Conservation (phyloP, 2,329 filamentous ascomycete species). For the Aspergillus versicolor region DNA sequence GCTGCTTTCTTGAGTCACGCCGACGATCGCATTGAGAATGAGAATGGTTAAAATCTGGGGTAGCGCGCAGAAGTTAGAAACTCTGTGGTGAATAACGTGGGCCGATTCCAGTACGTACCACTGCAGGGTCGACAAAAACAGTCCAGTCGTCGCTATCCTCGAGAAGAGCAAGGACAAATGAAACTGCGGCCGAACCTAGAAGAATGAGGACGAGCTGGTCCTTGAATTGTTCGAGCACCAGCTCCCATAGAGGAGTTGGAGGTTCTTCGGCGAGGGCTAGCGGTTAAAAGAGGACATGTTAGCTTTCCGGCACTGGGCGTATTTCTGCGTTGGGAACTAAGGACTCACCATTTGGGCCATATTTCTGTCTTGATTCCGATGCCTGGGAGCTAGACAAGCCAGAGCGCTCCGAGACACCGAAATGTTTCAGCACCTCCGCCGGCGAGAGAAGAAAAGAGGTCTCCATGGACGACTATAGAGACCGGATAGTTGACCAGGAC, state of each 20-base stretch:
- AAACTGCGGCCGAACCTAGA: slow-evolving; percentile 86
- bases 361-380: slow-evolving; percentile 43
- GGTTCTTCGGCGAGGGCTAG: slow-evolving; percentile 81
- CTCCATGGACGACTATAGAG: slow-evolving; percentile 14
- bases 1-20: slow-evolving; percentile 97
- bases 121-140: slow-evolving; percentile 92
- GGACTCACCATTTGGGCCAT: slow-evolving; percentile 56
- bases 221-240: slow-evolving; percentile 98
- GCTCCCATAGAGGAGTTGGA: slow-evolving; percentile 91
- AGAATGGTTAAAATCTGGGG: slow-evolving; percentile 89
- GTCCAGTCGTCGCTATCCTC: slow-evolving; percentile 94
- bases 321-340: not conserved
- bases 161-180: slow-evolving; percentile 88
- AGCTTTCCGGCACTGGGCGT: slow-evolving; percentile 10
- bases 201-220: slow-evolving; percentile 97
- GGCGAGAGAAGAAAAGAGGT: slow-evolving; percentile 29
- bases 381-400: slow-evolving; percentile 54
- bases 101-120: slow-evolving; percentile 62
- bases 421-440: slow-evolving; percentile 52
- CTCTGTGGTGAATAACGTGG: not conserved
- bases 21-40: slow-evolving; percentile 93
- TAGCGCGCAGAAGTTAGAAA: slow-evolving; percentile 17
- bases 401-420: slow-evolving; percentile 50
- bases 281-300: slow-evolving; percentile 14
- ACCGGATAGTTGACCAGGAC: slow-evolving; percentile 15